Conservation (phyloP, 1,139 yeast species). For the Magnusiomyces clavatus region DNA sequence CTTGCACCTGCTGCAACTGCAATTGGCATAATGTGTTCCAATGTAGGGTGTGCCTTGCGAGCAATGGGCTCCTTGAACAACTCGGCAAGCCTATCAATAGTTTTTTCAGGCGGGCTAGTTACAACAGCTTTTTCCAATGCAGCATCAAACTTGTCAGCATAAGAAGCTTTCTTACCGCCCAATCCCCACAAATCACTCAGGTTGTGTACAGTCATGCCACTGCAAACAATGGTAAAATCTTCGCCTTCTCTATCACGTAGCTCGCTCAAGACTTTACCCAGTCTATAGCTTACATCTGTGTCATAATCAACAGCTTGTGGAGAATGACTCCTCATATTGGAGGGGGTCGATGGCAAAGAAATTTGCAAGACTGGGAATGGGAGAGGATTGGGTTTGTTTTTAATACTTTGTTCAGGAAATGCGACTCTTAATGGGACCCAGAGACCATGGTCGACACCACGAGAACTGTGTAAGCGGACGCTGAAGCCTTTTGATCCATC, state of each 20-base stretch:
- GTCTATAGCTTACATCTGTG: conserved; percentile 41
- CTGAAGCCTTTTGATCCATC: conserved; percentile 34
- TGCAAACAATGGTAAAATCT: conserved; percentile 47
- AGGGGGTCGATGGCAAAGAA: conserved; percentile 39
- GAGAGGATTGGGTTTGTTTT: conserved; percentile 25
- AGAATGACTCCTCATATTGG: conserved; percentile 6
- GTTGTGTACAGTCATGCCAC: conserved; percentile 79
- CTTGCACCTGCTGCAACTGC: conserved; percentile 11
- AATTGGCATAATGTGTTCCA: conserved; percentile 13
- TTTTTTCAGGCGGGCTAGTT: neutral
- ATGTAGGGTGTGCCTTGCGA: conserved; percentile 9
- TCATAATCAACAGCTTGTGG: conserved; percentile 22
- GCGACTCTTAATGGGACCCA: conserved; percentile 78
- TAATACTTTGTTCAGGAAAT: conserved; percentile 36
- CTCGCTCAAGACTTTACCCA: conserved; percentile 49
- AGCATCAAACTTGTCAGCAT: conserved; percentile 44
- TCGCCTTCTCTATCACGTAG: conserved; percentile 38
- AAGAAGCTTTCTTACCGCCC: conserved; percentile 36
- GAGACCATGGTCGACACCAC: conserved; percentile 77
- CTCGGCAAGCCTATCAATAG: conserved; percentile 4
- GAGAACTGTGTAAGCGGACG: conserved; percentile 36
- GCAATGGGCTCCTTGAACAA: conserved; percentile 8
- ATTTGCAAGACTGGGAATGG: conserved; percentile 52
- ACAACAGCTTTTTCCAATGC: conserved; percentile 30
- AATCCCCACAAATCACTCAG: conserved; percentile 41